Evolutionary conservation across 352 stramenopile genomes (phyloP).

Genomic region (Pythium folliculosum): DNA sequence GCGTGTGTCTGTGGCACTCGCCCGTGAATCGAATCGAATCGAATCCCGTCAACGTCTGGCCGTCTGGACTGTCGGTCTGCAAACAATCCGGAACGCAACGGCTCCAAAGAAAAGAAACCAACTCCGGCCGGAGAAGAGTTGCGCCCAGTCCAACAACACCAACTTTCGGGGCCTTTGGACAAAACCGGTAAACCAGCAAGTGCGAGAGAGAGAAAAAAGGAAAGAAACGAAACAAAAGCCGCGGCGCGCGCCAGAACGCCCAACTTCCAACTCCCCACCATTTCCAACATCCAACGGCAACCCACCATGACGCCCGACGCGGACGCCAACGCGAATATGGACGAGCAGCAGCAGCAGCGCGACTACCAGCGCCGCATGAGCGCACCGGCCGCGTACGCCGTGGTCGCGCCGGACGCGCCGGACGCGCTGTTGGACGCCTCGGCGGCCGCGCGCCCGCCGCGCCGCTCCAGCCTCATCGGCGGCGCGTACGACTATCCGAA

Average conservation of each 20-base stretch:
- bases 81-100: slow-evolving; percentile 12
- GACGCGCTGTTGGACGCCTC: not conserved
- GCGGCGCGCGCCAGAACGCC: not conserved
- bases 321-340: slow-evolving; percentile 7
- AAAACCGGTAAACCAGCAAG: not conserved
- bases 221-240: not conserved
- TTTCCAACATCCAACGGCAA: not conserved
- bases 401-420: not conserved
- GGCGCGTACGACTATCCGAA: slow-evolving; percentile 8
- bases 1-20: not conserved
- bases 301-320: slow-evolving; percentile 1
- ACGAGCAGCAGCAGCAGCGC: slow-evolving; percentile 2
- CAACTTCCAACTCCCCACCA: not conserved
- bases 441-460: not conserved
- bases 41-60: not conserved
- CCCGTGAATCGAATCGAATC: not conserved
- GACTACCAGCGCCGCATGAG: slow-evolving; percentile 12
- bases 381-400: slow-evolving; percentile 6
- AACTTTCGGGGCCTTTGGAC: not conserved
- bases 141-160: not conserved
- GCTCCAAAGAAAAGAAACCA: slow-evolving; percentile 27
- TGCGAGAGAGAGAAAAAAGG: not conserved
- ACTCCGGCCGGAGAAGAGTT: slow-evolving; percentile 4
- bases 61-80: not conserved
- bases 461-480: slow-evolving; percentile 7